A percentile compares a stretch with the other conserved stretches of the same genome.
Conservation (phyloP, 345 rosid genomes). For the Luvunga scandens region DNA sequence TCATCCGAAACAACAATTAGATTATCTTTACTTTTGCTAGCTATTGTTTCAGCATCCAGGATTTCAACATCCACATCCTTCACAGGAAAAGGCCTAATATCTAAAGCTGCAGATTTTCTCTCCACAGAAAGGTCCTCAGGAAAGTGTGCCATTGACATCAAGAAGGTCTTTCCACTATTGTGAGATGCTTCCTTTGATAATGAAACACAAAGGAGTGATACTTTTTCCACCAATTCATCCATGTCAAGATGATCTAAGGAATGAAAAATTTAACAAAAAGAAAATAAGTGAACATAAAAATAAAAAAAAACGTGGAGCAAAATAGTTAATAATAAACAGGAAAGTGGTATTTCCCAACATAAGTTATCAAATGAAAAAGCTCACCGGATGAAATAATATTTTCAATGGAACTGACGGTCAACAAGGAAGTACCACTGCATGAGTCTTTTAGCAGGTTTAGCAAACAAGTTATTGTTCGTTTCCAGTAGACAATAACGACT, state of each 20-base stretch:
- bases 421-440: conserved; percentile 36
- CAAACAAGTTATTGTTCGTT: conserved; percentile 57
- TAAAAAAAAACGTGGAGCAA: not conserved
- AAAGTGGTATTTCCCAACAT: conserved; percentile 9
- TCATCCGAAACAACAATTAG: conserved; percentile 59
- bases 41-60: conserved; percentile 27
- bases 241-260: conserved; percentile 52
- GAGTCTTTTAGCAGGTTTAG: conserved; percentile 50
- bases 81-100: conserved; percentile 24
- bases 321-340: conserved; percentile 1
- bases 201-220: conserved; percentile 57
- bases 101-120: conserved; percentile 24
- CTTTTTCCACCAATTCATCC: conserved; percentile 61
- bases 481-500: conserved; percentile 84
- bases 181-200: conserved; percentile 39
- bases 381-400: conserved; percentile 65
- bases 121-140: conserved; percentile 23
- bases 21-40: conserved; percentile 23
- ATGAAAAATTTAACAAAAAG: conserved; percentile 4
- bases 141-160: conserved; percentile 21
- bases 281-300: not conserved
- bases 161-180: conserved; percentile 19
- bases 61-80: conserved; percentile 37
- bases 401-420: conserved; percentile 47
- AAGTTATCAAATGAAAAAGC: conserved; percentile 16